phyloP scores from a whole-genome alignment of 441 rosid genomes.

The Rhodomyrtus psidioides region DNA sequence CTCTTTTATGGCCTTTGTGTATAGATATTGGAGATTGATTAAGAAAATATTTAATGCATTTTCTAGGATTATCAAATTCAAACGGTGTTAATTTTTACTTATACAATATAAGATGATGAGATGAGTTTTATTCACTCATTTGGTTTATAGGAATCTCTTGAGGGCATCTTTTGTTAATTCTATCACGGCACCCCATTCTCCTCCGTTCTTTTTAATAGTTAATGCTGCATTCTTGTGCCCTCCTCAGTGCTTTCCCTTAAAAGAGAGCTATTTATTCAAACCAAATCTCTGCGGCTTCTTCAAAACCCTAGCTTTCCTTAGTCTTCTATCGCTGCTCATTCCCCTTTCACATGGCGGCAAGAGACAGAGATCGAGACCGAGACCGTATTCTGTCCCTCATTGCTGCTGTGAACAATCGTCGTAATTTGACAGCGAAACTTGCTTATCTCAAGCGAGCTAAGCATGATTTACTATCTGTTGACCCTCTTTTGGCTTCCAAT shows the following conservation, averaged over 20 bases:
- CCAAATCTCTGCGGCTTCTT: background rate
- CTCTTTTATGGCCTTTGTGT: background rate
- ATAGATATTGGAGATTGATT: background rate
- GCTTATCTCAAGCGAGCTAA: background rate
- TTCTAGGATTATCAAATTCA: background rate
- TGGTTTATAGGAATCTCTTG: background rate
- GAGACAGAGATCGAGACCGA: background rate
- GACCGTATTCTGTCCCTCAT: background rate
- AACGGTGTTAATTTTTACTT: background rate
- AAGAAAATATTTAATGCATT: background rate
- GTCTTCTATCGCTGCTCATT: background rate
- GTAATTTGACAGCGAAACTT: background rate
- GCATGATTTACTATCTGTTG: background rate
- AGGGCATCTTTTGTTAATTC: background rate
- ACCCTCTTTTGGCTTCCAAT: background rate
- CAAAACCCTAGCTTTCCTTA: background rate
- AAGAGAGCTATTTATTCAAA: background rate
- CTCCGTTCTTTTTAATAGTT: background rate
- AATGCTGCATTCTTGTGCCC: background rate
- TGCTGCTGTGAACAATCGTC: background rate
- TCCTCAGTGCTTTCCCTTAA: background rate
- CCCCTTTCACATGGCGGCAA: background rate
- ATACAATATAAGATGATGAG: background rate
- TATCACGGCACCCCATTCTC: background rate
- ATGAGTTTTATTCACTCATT: background rate